Base-by-base conservation (phyloP, 352 stramenopile species). In the Globisporangium iwayamae region DNA sequence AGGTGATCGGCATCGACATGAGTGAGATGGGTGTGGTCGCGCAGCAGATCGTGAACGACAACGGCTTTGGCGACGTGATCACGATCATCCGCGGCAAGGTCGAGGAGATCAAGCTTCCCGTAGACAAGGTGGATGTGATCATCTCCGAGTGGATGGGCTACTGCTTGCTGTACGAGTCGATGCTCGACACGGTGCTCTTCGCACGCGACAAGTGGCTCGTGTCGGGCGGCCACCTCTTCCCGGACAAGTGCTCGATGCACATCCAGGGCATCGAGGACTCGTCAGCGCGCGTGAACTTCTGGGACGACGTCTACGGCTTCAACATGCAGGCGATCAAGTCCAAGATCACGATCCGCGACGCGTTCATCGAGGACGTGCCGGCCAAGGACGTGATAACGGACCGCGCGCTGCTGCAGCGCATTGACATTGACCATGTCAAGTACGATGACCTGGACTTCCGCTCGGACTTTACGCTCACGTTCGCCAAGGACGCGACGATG, bases 101-200 rank as follows among this genome's bases (percentile, higher is more conserved):
- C 32, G 91, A 96, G 72, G 89, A 97, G 63, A 87, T 97, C 20
- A 83, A 97, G 56, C 75, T 99, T 16, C 95, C 95, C 0, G 91
- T 99, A 18, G 73, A 91, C 39, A 80, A 95, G 50, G 93, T 99
- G 34, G 96, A 99, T 71, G 96, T 99, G 57, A 98, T 99, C 71
- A 93, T 99, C 32, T 98, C 90, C 20, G 97, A 99, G 82, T 99
- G 97, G 96, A 99, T 99, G 96, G 96, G 96, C 43, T 99, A 99
- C 77, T 98, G 95, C 67, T 76, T 99, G 30, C 70, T 99, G 11
- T 99, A 99, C 75, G 96, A 99, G 82, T 98, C 89, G 41, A 99
- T 99, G 97, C 85, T 99, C 22, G 94, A 98, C 70, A 98, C 95
- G 13, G 96, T 99, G 22, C 74, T 99, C 18, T 98, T 89, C 71